Evolutionary conservation across 2,329 filamentous ascomycete species (phyloP).

Genomic region (Zasmidium angulare): DNA sequence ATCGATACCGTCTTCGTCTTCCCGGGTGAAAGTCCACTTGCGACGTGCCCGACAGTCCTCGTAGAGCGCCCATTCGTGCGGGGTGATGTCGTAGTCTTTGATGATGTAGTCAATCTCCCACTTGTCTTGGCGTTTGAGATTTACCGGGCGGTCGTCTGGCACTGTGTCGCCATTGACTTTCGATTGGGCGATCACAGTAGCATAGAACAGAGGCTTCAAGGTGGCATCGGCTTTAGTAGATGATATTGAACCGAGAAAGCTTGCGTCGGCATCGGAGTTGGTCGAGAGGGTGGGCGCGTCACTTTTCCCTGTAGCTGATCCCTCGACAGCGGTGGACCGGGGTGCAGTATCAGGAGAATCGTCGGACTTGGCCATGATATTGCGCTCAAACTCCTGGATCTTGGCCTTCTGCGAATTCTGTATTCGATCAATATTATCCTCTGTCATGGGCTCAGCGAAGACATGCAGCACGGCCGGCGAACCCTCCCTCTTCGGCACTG

Average conservation of each 20-base stretch:
- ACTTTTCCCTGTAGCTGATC: not conserved
- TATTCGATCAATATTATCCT: slow-evolving; percentile 69
- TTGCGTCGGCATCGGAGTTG: slow-evolving; percentile 8
- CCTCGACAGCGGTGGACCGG: not conserved
- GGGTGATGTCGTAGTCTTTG: slow-evolving; percentile 54
- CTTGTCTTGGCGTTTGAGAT: slow-evolving; percentile 45
- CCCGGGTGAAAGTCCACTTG: slow-evolving; percentile 44
- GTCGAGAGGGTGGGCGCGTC: not conserved
- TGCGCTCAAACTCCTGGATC: slow-evolving; percentile 67
- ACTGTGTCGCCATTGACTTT: slow-evolving; percentile 67
- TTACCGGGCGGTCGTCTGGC: slow-evolving; percentile 53
- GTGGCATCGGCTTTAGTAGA: slow-evolving; percentile 9
- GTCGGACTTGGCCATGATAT: slow-evolving; percentile 32
- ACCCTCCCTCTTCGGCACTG: slow-evolving; percentile 35
- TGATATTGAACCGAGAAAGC: slow-evolving; percentile 14
- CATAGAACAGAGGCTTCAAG: slow-evolving; percentile 56
- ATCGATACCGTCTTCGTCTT: slow-evolving; percentile 38
- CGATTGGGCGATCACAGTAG: slow-evolving; percentile 72
- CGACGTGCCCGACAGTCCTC: slow-evolving; percentile 57
- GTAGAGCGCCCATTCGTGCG: slow-evolving; percentile 53
- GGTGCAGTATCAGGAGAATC: not conserved
- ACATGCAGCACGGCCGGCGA: slow-evolving; percentile 71
- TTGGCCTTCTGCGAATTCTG: slow-evolving; percentile 66
- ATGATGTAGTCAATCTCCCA: slow-evolving; percentile 83
- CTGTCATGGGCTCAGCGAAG: slow-evolving; percentile 80